Evolutionary conservation across 768 basidiomycete species (phyloP), one percentile per base, ranked within the genome.

Genomic region (Pisolithus albus): DNA sequence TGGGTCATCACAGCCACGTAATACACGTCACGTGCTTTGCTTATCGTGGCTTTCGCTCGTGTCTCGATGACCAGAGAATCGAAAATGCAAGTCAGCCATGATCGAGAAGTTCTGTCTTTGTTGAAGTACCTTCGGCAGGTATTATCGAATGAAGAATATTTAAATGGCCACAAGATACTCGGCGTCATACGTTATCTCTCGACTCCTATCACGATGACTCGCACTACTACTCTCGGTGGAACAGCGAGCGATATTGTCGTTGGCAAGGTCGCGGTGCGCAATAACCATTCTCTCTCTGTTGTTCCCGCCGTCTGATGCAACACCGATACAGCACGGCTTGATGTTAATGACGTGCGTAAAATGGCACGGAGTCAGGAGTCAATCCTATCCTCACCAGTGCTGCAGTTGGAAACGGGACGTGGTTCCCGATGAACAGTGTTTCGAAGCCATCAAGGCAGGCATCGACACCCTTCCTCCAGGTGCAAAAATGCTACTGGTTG

Each of bases 361-460:
- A 24, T 13, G 4, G 4, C 18, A 36, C 10, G 19, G 7, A 26
- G 19, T 18, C 32, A 9, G 18, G 18, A 5, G 19, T 3, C 18
- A 21, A 47, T 36, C 15, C 15, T 45, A 30, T 26, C 16, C 8
- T 11, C 42, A 60, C 18, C 39, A 39, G 30, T 46, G 15, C 15
- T 42, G 1, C 52, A 70, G 72, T 41, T 78, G 75, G 81, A 75
- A 58, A 15, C 69, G 74, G 9, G 64, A 59, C 16, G 70, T 72
- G 9, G 64, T 75, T 32, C 67, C 79, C 1, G 83, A 86, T 51
- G 81, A 81, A 49, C 72, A 79, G 32, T 77, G 77, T 8, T 84
- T 87, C 54, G 78, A 75, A 19, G 70, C 80, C 2, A 83, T 86
- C 68, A 80, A 79, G 61, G 75, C 74, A 10, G 75, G 73, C 5